Percentiles rank a stretch among this genome's conserved stretches.
Conservation (phyloP, 371 early-diverging fungal species). For the Zychaea mexicana region DNA sequence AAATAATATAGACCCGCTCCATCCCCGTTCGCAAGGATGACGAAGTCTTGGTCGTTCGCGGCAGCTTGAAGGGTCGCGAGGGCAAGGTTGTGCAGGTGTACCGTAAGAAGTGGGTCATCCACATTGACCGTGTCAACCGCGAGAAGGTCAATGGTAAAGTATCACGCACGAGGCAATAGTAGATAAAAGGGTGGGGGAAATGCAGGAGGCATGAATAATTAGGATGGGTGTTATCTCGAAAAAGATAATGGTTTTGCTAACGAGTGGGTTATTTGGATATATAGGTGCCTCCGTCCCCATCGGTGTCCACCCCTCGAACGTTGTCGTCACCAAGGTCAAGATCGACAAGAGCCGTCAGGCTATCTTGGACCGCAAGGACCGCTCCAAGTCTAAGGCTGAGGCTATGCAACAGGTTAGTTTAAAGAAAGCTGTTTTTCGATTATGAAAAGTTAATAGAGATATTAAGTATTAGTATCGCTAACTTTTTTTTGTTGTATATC, state of each 20-base stretch:
- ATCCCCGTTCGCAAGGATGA: conserved; percentile 97
- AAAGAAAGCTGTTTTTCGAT: too few relatives aligned
- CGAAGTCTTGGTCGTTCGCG: conserved; percentile 95
- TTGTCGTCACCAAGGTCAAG: conserved; percentile 92
- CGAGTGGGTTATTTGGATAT: not conserved
- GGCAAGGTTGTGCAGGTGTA: conserved; percentile 96
- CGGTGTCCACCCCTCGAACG: conserved; percentile 98
- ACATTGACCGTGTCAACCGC: conserved; percentile 93
- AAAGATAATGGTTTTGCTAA: too few relatives aligned
- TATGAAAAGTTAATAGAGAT: too few relatives aligned
- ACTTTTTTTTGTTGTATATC: not conserved
- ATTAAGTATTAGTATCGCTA: too few relatives aligned
- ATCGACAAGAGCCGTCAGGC: conserved; percentile 95
- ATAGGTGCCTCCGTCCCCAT: conserved; percentile 81
- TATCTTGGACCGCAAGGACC: conserved; percentile 80
- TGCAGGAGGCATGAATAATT: too few relatives aligned
- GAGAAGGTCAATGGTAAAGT: conserved; percentile 90
- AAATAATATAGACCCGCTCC: conserved; percentile 70
- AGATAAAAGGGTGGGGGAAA: not conserved
- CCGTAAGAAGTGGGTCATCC: conserved; percentile 98
- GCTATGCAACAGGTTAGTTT: conserved; percentile 43
- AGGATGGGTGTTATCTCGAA: too few relatives aligned
- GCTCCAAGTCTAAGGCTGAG: conserved; percentile 29
- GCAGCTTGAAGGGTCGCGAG: conserved; percentile 94
- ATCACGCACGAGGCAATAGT: not conserved